Conservation (phyloP, 306 rosid species). For the Aeschynomene evenia region DNA sequence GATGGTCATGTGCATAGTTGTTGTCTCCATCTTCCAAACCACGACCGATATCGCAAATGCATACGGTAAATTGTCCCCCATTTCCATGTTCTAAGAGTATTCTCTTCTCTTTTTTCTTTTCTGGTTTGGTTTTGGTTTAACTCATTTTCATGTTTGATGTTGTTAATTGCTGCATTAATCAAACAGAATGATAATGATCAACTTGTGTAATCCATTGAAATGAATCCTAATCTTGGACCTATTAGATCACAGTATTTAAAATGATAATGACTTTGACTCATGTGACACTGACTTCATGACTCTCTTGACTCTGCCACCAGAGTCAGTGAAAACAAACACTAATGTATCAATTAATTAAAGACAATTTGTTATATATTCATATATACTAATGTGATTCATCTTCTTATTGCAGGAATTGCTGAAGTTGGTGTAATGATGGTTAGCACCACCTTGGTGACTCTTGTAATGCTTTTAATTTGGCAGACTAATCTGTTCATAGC, state of each 20-base stretch:
- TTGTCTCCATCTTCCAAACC: conserved; percentile 73
- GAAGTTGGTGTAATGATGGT: conserved; percentile 89
- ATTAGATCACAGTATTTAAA: background rate
- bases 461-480: conserved; percentile 93
- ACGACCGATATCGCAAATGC: conserved; percentile 97
- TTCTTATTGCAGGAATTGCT: conserved; percentile 62
- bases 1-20: conserved; percentile 87
- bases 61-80: conserved; percentile 60
- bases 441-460: conserved; percentile 75
- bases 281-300: too few species aligned
- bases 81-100: too few species aligned
- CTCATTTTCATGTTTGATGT: background rate
- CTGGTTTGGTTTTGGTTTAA: background rate
- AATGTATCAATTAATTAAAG: background rate
- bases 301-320: too few species aligned
- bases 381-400: conserved; percentile 24
- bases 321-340: too few species aligned
- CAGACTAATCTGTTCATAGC: conserved; percentile 73
- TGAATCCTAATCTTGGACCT: too few species aligned
- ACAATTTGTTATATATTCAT: background rate
- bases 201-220: too few species aligned
- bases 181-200: background rate
- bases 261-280: too few species aligned
- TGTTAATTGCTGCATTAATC: background rate
- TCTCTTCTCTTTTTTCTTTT: too few species aligned